A percentile compares a stretch with the other conserved stretches of the same genome.
Evolutionary conservation across 352 stramenopile genomes (phyloP).

Genomic region (Pilasporangium apinafurcum): DNA sequence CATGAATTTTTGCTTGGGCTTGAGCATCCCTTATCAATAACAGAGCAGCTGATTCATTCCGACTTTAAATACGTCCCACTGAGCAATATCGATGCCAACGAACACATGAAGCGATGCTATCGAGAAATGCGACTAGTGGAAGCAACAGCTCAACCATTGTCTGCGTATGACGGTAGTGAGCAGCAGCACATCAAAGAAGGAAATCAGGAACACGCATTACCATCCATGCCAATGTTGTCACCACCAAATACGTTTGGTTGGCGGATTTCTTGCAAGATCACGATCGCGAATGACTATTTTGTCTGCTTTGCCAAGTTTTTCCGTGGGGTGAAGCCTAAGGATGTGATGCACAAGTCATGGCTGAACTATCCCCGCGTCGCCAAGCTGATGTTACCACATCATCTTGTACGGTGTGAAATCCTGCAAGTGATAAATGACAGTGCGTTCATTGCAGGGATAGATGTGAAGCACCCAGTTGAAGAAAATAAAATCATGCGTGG

Average conservation of each 20-base stretch:
- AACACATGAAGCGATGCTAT: slow-evolving; percentile 48
- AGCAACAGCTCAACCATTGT: slow-evolving; percentile 30
- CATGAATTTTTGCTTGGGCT: slow-evolving; percentile 39
- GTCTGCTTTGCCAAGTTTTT: slow-evolving; percentile 51
- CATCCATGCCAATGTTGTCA: slow-evolving; percentile 14
- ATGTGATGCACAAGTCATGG: slow-evolving; percentile 39
- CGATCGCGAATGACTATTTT: slow-evolving; percentile 30
- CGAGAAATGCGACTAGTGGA: slow-evolving; percentile 46
- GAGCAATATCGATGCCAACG: slow-evolving; percentile 44
- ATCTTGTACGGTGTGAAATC: slow-evolving; percentile 28
- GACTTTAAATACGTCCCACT: slow-evolving; percentile 46
- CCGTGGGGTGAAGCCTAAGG: slow-evolving; percentile 21
- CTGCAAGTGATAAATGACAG: slow-evolving; percentile 46
- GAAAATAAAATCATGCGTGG: slow-evolving; percentile 41
- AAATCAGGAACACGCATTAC: background rate
- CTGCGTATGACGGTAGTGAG: slow-evolving; percentile 9
- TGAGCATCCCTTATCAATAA: slow-evolving; percentile 20
- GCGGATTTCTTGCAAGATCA: slow-evolving; percentile 37
- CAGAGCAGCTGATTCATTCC: slow-evolving; percentile 18
- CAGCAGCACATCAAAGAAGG: background rate
- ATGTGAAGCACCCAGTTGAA: slow-evolving; percentile 43
- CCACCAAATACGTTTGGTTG: slow-evolving; percentile 43
- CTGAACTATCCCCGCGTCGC: slow-evolving; percentile 12
- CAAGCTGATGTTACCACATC: slow-evolving; percentile 16
- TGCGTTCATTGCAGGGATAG: slow-evolving; percentile 30